phyloP scores from a whole-genome alignment of 495 filamentous ascomycete genomes.

The Alectoria sarmentosa region DNA sequence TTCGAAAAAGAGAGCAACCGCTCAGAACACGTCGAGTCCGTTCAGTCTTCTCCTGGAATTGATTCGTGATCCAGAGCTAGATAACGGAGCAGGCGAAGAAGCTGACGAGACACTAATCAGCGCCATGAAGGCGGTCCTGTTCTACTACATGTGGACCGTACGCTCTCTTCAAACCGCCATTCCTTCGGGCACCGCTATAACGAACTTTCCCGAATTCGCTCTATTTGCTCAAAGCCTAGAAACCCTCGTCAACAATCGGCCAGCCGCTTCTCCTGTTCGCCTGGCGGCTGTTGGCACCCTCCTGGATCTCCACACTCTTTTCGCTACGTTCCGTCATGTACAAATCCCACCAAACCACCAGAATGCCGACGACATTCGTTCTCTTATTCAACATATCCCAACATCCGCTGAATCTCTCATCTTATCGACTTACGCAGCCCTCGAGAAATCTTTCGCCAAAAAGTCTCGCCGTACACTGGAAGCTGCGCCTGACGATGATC shows the following conservation, averaged over 20 bases:
- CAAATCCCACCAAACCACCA: conserved; percentile 41
- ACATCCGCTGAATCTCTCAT: conserved; percentile 53
- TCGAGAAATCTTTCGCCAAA: conserved; percentile 71
- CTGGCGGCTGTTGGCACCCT: conserved; percentile 65
- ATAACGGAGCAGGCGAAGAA: conserved; percentile 52
- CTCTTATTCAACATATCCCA: conserved; percentile 58
- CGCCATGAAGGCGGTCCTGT: conserved; percentile 63
- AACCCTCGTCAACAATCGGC: conserved; percentile 50
- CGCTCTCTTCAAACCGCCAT: conserved; percentile 40
- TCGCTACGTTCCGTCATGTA: conserved; percentile 57
- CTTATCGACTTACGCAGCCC: conserved; percentile 61
- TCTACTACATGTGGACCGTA: conserved; percentile 96
- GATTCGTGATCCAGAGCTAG: conserved; percentile 55
- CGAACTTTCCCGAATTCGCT: conserved; percentile 38
- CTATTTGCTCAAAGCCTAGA: conserved; percentile 54
- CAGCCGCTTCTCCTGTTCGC: conserved; percentile 62
- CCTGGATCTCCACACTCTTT: conserved; percentile 75
- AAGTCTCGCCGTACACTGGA: conserved; percentile 58
- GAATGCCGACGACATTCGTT: conserved; percentile 35
- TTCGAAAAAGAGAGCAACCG: conserved; percentile 38
- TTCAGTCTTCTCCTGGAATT: conserved; percentile 50
- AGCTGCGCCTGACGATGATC: conserved; percentile 57
- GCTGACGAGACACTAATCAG: conserved; percentile 70
- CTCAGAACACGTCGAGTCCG: conserved; percentile 52
- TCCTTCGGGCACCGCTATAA: conserved; percentile 32